Evolutionary conservation across 1,284 basidiomycete genomes (phyloP).

Genomic region (Malassezia caprae): DNA sequence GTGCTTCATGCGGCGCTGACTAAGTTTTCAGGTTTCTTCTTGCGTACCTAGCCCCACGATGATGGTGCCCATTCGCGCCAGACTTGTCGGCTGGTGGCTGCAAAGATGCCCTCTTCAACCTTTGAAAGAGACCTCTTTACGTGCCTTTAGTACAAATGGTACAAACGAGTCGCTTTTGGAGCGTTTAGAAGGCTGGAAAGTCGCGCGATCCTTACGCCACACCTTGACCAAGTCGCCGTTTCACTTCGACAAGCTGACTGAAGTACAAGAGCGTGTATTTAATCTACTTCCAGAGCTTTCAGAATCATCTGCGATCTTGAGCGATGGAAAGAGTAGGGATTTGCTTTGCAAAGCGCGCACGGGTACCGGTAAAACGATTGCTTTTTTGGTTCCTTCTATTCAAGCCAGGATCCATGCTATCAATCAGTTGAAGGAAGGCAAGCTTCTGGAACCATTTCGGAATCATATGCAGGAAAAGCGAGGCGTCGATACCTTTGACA

Average conservation of each 20-base stretch:
- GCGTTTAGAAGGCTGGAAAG: neutral
- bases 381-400: conserved; percentile 46
- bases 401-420: conserved; percentile 43
- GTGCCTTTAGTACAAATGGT: neutral
- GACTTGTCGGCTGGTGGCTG: neutral
- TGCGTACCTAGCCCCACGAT: neutral
- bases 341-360: conserved; percentile 48
- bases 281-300: conserved; percentile 53
- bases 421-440: conserved; percentile 19
- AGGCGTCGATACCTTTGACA: neutral
- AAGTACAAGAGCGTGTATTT: conserved; percentile 74
- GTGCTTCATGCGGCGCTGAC: neutral
- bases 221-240: conserved; percentile 56
- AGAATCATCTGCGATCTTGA: conserved; percentile 12
- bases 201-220: conserved; percentile 4
- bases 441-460: neutral
- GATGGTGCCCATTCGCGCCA: neutral
- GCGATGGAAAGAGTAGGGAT: conserved; percentile 43
- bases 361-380: conserved; percentile 48
- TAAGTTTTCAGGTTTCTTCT: neutral
- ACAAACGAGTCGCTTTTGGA: neutral
- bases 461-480: neutral
- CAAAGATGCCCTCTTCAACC: neutral
- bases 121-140: neutral
- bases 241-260: conserved; percentile 64